Evolutionary conservation across 169 alveolate species (phyloP), one percentile per base, ranked within the genome.

Genomic region (Eimeria nieschulzi): DNA sequence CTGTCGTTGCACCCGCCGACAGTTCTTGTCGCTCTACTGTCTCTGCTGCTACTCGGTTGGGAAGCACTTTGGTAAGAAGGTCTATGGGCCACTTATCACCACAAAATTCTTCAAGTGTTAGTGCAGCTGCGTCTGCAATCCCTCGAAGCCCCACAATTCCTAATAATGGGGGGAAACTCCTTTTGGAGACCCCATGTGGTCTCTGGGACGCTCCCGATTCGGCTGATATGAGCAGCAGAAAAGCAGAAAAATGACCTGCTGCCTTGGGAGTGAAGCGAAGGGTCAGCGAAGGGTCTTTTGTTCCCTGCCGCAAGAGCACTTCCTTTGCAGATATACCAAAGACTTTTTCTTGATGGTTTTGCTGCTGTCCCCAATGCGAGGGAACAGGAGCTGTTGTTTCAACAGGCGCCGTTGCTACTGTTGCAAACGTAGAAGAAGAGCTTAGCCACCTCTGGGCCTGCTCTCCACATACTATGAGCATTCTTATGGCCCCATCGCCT

Each of bases 51-150:
- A 51, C 15, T 51, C 25, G 33, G 51, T 12, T 15, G 46, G 12
- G 84, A n/a, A 19, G 80, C 15, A 13, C 59, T 6, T 0, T 33
- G 56, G 61, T 5, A 17, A 79, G 75, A 54, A 63, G 75, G 26
- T 61, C 39, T 5, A 13, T 9, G 21, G 87, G 76, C 87, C 54
- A 79, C 63, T 9, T 54, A 46, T 13, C 56, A 12, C 75, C 75
- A 21, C 87, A 79, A 56, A 79, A 79, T 9, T 79, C 87, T 17
- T 59, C 59, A 7, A 79, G 87, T 7, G 87, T 79, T 59, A 79
- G 33, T 0, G 87, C 87, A 59, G 75, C 87, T 15, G 75, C 87
- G 55, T 79, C 87, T 7, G 87, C 87, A 8, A 25, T 19, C 66
- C 87, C 87, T 3, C 59, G 64, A 25, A 79, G 87, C 33, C 59